phyloP scores from a whole-genome alignment of 441 rosid species.

The Populus hybrid region DNA sequence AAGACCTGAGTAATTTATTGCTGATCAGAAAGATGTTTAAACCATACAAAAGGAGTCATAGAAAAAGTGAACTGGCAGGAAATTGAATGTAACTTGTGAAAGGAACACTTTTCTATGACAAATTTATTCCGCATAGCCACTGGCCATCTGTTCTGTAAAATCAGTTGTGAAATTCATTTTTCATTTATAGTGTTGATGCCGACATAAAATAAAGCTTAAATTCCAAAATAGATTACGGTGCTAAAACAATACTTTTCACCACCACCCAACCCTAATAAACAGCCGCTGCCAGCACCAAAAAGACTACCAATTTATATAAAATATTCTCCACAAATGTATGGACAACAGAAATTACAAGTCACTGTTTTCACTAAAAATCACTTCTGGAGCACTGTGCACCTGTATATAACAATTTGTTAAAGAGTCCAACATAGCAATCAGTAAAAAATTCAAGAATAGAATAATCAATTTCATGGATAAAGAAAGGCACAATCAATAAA shows the following conservation, averaged over 20 bases:
- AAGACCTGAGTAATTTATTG: constrained; percentile 50
- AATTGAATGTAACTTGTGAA: background rate
- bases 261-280: background rate
- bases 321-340: background rate
- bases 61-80: background rate
- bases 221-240: background rate
- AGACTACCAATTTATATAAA: background rate
- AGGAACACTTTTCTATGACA: background rate
- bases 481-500: background rate
- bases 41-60: background rate
- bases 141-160: background rate
- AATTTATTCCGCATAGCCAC: background rate
- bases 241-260: background rate
- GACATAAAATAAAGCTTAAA: background rate
- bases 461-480: background rate
- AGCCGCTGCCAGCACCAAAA: background rate
- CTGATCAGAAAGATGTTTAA: background rate
- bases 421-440: background rate
- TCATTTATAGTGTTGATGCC: background rate
- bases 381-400: background rate
- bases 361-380: background rate
- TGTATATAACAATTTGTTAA: background rate
- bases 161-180: background rate
- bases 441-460: background rate
- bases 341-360: background rate